Base-by-base conservation (phyloP, 768 basidiomycete species). In the Agrocybe praecox region DNA sequence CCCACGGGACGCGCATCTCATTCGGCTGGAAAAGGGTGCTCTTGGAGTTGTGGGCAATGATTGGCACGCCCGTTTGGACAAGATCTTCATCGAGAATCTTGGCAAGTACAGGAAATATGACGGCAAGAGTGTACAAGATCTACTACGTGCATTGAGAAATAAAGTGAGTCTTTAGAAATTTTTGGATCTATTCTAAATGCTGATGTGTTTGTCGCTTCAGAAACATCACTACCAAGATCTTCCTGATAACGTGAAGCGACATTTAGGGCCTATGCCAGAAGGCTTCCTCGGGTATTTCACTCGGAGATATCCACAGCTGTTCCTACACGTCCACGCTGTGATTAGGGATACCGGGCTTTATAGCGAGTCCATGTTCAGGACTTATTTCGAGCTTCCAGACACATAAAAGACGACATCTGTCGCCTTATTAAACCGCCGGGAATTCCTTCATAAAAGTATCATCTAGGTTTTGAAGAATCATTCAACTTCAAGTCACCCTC, bases 51-150 rank as follows among this genome's bases (percentile, higher is more conserved):
- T 99, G 2, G 95, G 95, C 21, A 81, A 83, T 55, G 96, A 98
- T 72, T 99, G 97, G 97, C 86, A 90, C 58, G 70, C 84, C 14
- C 82, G 88, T 42, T 79, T 98, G 45, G 96, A 98, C 76, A 92
- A 88, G 63, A 76, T 88, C 12, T 93, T 99, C 71, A 87, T 94
- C 52, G 96, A 96, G 58, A 98, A 94, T 69, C 73, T 99, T 51
- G 96, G 96, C 52, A 98, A 98, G 71, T 98, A 95, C 74, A 80
- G 97, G 63, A 99, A 98, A 72, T 99, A 99, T 67, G 94, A 98
- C 67, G 93, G 91, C 18, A 79, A 79, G 66, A 91, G 89, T 52
- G 90, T 98, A 10, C 91, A 97, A 62, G 97, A 99, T 74, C 74
- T 99, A 9, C 71, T 99, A 47, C 82, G 97, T 50, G 97, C 97